Base-by-base conservation (phyloP, 2,329 filamentous ascomycete genomes). In the Aspergillus puulaauensis region DNA sequence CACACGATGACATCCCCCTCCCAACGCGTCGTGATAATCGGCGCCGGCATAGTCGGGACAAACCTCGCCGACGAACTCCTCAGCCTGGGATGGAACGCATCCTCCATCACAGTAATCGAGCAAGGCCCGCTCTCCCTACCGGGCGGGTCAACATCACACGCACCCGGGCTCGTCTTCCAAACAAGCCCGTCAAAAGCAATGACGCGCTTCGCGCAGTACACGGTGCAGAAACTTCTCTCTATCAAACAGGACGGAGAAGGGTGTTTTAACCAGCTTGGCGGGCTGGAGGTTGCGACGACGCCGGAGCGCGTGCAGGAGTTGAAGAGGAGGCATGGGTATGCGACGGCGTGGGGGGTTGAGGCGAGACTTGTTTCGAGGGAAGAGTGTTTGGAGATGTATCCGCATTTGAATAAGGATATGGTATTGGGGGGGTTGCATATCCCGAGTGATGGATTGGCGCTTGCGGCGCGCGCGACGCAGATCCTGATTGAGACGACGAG, bases 1-100 rank as follows among this genome's bases (percentile, higher is more conserved):
- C 8, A 21, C 17, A 49, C 19, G 24, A 24, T 14, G 9, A 5
- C 41, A 15, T 24, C 33, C 14, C 39, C 33, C 8, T 21, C 68
- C 68, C 73, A 77, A 64, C 73, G 78, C 63, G 81, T 86, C 59
- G 81, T 86, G 58, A 84, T 86, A 59, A 84, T 86, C 59, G 85
- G 85, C 39, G 85, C 85, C 51, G 85, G 85, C 48, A 87, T 88
- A 57, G 85, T 88, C 57, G 85, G 85, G 47, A 79, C 80, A 57
- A 88, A 88, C 59, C 72, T 88, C 49, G 85, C 85, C 49, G 85
- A 88, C 64, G 85, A 88, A 77, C 79, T 88, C 65, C 78, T 85
- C 63, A 77, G 78, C 23, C 80, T 83, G 65, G 86, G 86, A 75
- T 88, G 85, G 23, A 6, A 6, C 4, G 9, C 44, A 84, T 80